A percentile compares a stretch with the other conserved stretches of the same genome.
phyloP scores from a whole-genome alignment of 176 grass and related monocot genomes.

The Eleusine indica region DNA sequence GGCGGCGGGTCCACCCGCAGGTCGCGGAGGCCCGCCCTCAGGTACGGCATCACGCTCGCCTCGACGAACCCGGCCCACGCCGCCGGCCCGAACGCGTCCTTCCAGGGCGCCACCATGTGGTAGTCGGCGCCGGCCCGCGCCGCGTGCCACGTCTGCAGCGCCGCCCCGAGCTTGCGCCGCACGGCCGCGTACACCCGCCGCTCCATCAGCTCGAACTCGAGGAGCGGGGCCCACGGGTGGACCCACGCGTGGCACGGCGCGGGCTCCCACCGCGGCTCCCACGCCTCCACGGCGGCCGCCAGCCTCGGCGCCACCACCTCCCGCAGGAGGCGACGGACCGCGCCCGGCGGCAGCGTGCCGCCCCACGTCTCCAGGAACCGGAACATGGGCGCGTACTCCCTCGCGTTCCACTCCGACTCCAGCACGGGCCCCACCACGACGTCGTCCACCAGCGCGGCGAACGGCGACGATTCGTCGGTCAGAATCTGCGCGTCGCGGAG shows the following conservation, averaged over 20 bases:
- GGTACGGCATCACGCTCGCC: constrained; percentile 45
- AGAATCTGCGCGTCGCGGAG: constrained; percentile 43
- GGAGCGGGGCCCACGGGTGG: constrained; percentile 56
- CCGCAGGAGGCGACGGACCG: constrained; percentile 53
- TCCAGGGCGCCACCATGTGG: constrained; percentile 62
- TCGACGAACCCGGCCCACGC: constrained; percentile 56
- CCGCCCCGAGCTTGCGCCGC: constrained; percentile 51
- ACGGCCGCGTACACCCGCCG: constrained; percentile 39
- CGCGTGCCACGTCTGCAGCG: constrained; percentile 44
- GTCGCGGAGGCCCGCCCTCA: constrained; percentile 41
- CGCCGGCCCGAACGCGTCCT: constrained; percentile 53
- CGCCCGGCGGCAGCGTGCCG: constrained; percentile 40
- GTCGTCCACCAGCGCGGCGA: constrained; percentile 56
- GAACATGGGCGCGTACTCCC: constrained; percentile 55
- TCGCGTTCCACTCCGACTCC: constrained; percentile 49
- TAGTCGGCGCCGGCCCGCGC: constrained; percentile 39
- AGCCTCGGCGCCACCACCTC: constrained; percentile 65
- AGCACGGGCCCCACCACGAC: constrained; percentile 46
- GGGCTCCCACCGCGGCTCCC: constrained; percentile 57
- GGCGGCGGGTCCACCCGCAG: constrained; percentile 53
- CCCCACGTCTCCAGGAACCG: constrained; percentile 63
- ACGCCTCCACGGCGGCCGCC: constrained; percentile 43
- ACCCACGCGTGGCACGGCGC: constrained; percentile 54
- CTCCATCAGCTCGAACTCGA: neutral
- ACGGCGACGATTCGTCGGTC: constrained; percentile 53